Evolutionary conservation across 768 basidiomycete species (phyloP).

Genomic region (Cyathus striatus): DNA sequence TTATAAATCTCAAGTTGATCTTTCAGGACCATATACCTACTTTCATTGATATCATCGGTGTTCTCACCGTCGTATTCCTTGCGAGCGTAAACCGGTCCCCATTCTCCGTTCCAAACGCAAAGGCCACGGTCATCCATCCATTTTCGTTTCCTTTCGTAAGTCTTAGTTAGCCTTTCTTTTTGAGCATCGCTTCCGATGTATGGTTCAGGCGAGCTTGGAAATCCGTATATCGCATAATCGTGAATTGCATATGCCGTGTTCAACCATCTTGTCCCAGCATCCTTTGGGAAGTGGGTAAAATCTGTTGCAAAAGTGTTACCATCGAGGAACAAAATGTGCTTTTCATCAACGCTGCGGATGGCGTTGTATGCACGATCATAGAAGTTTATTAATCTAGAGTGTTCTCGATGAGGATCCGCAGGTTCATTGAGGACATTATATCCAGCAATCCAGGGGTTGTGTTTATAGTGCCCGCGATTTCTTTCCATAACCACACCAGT

Average conservation of each 20-base stretch:
- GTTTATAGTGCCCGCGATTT: slow-evolving; percentile 70
- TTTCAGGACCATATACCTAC: slow-evolving; percentile 57
- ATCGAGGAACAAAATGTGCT: slow-evolving; percentile 76
- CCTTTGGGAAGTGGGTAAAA: slow-evolving; percentile 62
- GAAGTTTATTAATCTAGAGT: slow-evolving; percentile 53
- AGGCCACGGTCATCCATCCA: slow-evolving; percentile 67
- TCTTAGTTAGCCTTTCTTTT: slow-evolving; percentile 39
- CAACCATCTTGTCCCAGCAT: slow-evolving; percentile 52
- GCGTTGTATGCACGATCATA: slow-evolving; percentile 65
- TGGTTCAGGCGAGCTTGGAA: slow-evolving; percentile 56
- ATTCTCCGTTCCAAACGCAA: slow-evolving; percentile 82
- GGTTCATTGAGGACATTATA: slow-evolving; percentile 85
- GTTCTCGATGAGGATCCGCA: slow-evolving; percentile 53
- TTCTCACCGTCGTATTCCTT: slow-evolving; percentile 52
- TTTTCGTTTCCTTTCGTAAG: slow-evolving; percentile 65
- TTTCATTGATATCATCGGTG: slow-evolving; percentile 65
- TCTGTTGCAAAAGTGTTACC: slow-evolving; percentile 81
- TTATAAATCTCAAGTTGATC: slow-evolving; percentile 74
- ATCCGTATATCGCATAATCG: slow-evolving; percentile 70
- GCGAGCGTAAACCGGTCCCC: slow-evolving; percentile 78
- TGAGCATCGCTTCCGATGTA: slow-evolving; percentile 55
- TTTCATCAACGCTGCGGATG: slow-evolving; percentile 63
- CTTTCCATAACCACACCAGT: slow-evolving; percentile 68
- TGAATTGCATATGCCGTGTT: slow-evolving; percentile 78
- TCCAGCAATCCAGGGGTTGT: slow-evolving; percentile 77